Evolutionary conservation across 108 stramenopile genomes (phyloP), one percentile per base, ranked within the genome.

Genomic region (Thalassiosira profunda): DNA sequence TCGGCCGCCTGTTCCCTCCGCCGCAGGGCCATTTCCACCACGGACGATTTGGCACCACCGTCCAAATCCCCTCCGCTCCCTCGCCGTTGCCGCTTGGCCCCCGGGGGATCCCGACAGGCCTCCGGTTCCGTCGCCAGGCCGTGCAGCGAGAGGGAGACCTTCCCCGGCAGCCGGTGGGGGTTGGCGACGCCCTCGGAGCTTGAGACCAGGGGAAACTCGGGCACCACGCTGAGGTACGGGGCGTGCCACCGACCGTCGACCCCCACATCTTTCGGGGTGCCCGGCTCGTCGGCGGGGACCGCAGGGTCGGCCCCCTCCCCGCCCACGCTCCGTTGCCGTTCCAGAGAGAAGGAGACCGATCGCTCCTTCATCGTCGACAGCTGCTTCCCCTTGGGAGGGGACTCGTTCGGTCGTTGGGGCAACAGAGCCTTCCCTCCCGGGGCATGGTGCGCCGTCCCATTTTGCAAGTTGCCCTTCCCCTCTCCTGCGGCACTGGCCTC

Each of bases 241-340:
- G 90, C 93, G 33, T 84, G 43, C 93, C 93, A 94, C 44, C 90
- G 80, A 29, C 58, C 58, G n/a, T n/a, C n/a, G n/a, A n/a, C n/a
- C n/a, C n/a, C n/a, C n/a, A n/a, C n/a, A n/a, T n/a, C n/a, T n/a
- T n/a, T n/a, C n/a, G n/a, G n/a, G 44, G 66, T 67, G 7, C 60
- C 69, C 48, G 86, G 76, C 17, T 83, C 83, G 23, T 80, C 83
- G 21, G 54, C 74, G 7, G 60, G 31, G n/a, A 42, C 33, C 3
- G 31, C 31, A 36, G 12, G 15, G 49, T 28, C 31, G 24, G 26
- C 11, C 33, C 63, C 28, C 37, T 58, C 38, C 58, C 47, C 35
- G 6, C 64, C 63, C n/a, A 47, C 25, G 31, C 30, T 55, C 7
- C 41, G 36, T 12, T 57, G 63, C 30, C 46, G 45, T 68, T 72